Percentiles rank a stretch among this genome's conserved stretches.
phyloP scores from a whole-genome alignment of 352 stramenopile species.

The Phytopythium aichiense region DNA sequence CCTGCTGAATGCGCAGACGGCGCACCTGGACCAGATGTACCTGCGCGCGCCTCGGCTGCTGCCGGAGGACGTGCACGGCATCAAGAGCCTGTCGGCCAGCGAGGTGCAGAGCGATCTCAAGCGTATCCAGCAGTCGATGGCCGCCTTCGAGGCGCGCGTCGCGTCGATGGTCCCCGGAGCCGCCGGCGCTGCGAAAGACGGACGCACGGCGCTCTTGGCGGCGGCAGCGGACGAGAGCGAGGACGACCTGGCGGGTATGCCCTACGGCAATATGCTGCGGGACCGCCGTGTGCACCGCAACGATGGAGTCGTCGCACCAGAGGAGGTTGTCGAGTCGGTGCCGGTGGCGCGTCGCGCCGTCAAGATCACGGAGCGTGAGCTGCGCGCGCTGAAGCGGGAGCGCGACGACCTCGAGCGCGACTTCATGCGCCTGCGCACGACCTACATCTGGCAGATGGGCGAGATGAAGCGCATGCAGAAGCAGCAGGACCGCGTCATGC shows the following conservation, averaged over 20 bases:
- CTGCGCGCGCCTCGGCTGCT: conserved; percentile 41
- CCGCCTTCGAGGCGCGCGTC: conserved; percentile 36
- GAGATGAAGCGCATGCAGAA: conserved; percentile 73
- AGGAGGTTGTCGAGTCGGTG: conserved; percentile 73
- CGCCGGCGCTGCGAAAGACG: neutral
- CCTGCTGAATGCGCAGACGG: conserved; percentile 28
- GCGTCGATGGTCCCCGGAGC: conserved; percentile 15
- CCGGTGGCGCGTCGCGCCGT: conserved; percentile 61
- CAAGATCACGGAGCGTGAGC: conserved; percentile 69
- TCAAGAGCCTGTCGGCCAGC: conserved; percentile 39
- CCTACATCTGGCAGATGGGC: conserved; percentile 54
- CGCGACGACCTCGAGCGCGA: conserved; percentile 71
- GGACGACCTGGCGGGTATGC: conserved; percentile 14
- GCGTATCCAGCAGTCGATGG: conserved; percentile 44
- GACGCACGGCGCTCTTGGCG: conserved; percentile 15
- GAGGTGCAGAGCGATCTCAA: conserved; percentile 60
- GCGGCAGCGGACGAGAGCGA: conserved; percentile 21
- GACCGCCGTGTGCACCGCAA: conserved; percentile 33
- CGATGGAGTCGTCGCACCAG: conserved; percentile 51
- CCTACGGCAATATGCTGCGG: conserved; percentile 21
- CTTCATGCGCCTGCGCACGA: conserved; percentile 64
- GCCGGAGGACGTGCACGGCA: conserved; percentile 46
- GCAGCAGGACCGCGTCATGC: conserved; percentile 59
- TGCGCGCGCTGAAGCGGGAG: conserved; percentile 61
- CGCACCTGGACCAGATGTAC: conserved; percentile 36